Evolutionary conservation across 345 rosid genomes (phyloP), one percentile per base, ranked within the genome.

Genomic region (Citrus medica): DNA sequence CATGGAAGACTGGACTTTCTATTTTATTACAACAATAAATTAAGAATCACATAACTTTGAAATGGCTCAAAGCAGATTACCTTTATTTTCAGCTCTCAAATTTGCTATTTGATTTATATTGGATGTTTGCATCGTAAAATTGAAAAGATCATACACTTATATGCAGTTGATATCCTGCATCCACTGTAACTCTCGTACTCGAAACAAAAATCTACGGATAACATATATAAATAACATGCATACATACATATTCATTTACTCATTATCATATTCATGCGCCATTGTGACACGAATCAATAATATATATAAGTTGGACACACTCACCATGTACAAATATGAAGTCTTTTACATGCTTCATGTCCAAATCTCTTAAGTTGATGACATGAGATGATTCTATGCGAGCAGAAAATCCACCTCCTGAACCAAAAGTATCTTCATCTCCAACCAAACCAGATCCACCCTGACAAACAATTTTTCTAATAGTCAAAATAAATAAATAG

Each of bases 311-410:
- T 25, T 61, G 73, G 59, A 60, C 67, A 71, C 76, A 78, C 94
- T 76, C 82, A 96, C 99, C 99, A 76, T 94, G 93, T 35, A 94
- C 86, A 86, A 96, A 96, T 83, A 96, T 86, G 79, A 96, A 94
- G 84, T 96, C 98, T 87, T 94, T 96, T 63, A 94, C 85, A 73
- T 96, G 98, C 89, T 90, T 94, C 92, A 94, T 86, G 78, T 86
- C 94, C 85, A 94, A 83, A 82, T 94, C 99, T 75, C 95, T 91
- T 79, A 96, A 87, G 81, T 86, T 92, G 81, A 96, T 87, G n/a
- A 90, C 86, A 81, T 90, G 92, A 56, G 98, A 96, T 76, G 97
- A 94, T 79, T 92, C 94, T 69, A 96, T 83, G 65, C 87, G 88
- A 64, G 95, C 86, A 82, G 93, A 87, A 75, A 88, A 79, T 51